phyloP scores from a whole-genome alignment of 805 yeast species.

The Wickerhamomyces queroliae region DNA sequence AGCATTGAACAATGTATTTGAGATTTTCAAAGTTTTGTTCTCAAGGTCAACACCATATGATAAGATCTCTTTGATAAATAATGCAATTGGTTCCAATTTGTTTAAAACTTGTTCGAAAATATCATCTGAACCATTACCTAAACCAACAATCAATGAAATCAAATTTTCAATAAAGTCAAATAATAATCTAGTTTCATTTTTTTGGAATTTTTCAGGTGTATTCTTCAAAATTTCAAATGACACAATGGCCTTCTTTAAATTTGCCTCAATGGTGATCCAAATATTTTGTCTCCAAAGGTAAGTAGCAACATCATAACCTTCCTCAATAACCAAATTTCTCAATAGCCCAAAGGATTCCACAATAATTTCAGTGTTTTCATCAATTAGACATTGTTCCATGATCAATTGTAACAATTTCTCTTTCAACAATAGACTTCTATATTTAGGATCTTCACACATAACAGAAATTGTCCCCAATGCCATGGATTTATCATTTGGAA shows the following conservation, averaged over 20 bases:
- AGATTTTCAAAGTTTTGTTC: conserved; percentile 22
- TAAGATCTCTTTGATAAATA: conserved; percentile 22
- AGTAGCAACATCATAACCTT: conserved; percentile 77
- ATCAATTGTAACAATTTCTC: conserved; percentile 64
- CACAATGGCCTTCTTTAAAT: conserved; percentile 43
- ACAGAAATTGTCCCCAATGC: conserved; percentile 71
- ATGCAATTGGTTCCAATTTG: conserved; percentile 20
- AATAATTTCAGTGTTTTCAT: conserved; percentile 66
- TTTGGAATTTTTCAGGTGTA: conserved; percentile 18
- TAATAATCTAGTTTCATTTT: conserved; percentile 42
- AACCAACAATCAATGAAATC: conserved; percentile 58
- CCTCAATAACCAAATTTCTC: conserved; percentile 76
- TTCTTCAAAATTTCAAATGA: conserved; percentile 40
- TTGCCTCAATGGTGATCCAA: conserved; percentile 53
- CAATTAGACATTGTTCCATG: conserved; percentile 59
- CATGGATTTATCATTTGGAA: conserved; percentile 70
- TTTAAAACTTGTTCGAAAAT: conserved; percentile 38
- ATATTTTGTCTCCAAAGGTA: conserved; percentile 75
- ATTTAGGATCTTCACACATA: conserved; percentile 59
- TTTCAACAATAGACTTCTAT: conserved; percentile 60
- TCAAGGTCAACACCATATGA: conserved; percentile 24
- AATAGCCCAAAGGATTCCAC: conserved; percentile 78
- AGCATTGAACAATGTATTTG: conserved; percentile 42
- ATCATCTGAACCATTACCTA: conserved; percentile 61
- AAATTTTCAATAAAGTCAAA: conserved; percentile 71